These are phyloP conservation scores for Leccinum insolens DNA, from an alignment of 1,284 basidiomycete genomes.

Conservation along the genomic window DNA sequence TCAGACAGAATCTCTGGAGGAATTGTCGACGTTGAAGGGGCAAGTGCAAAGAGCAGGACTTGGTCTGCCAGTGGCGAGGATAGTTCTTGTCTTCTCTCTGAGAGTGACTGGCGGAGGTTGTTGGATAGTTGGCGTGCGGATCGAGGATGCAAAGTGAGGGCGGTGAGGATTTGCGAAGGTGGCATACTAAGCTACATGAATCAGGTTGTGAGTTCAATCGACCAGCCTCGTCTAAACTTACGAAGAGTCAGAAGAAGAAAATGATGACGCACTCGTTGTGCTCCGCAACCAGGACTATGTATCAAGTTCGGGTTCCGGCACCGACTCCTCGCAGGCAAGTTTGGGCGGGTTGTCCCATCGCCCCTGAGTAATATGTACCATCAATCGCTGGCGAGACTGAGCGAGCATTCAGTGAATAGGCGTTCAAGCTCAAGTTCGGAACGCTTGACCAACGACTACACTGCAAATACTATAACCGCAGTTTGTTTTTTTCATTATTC, in stretches of 20 bases:
- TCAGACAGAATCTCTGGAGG: constrained; percentile 38
- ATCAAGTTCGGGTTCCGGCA: no score
- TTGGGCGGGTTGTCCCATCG: no score
- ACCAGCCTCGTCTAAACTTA: not conserved
- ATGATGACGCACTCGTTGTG: not conserved
- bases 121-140: constrained; percentile 24
- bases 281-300: not conserved
- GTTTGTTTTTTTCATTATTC: no score
- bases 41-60: constrained; percentile 52
- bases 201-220: constrained; percentile 6
- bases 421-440: no score
- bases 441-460: no score
- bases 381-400: no score
- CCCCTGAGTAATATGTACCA: not conserved
- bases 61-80: not conserved
- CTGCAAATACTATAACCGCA: no score
- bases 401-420: no score
- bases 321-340: no score
- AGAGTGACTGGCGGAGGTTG: constrained; percentile 14
- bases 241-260: not conserved
- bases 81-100: not conserved
- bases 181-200: not conserved
- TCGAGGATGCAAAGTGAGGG: constrained; percentile 20
- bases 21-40: constrained; percentile 41
- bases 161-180: constrained; percentile 20